Evolutionary conservation across 148 eudicot species (phyloP), one percentile per base, ranked within the genome.

Genomic region (Linanthus parryae): DNA sequence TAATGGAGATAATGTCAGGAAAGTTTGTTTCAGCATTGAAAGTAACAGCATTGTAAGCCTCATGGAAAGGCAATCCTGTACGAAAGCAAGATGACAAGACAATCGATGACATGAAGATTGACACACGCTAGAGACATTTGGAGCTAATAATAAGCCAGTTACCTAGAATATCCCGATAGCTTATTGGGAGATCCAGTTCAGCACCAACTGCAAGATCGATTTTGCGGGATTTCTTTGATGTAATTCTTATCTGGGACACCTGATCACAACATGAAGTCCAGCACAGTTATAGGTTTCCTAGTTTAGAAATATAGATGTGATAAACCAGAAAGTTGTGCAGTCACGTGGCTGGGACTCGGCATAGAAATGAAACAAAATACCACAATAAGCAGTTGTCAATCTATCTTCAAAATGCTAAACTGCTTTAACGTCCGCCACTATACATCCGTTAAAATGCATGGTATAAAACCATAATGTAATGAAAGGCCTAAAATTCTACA

Each of bases 181-280:
- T 64, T 50, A 82, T 48, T 21, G 79, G 73, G 65, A 89, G 70
- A 63, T 73, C 67, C 61, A 85, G 56, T 57, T 82, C 85, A 55
- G 87, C 69, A 31, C 83, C 97, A 51, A 85, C 66, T 65, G 83
- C 83, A 41, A 85, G 72, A 67, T 76, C 62, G 27, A 79, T 51
- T 38, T 54, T 59, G 50, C 49, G 76, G 28, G 75, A 34, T 29
- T 70, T 59, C 61, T 73, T 66, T 5, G 52, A 46, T 38, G 41
- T 34, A 35, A 85, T 70, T 59, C 95, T 82, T 54, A 85, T 73
- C 68, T 85, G 97, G 66, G 83, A 70, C 63, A 85, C 79, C 88
- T 81, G 73, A 42, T 56, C 37, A 9, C 18, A 33, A 59, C 30
- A 41, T 40, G 57, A 42, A 31, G 20, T 12, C 40, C 21, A 49